These are phyloP conservation scores for Tetradesmus lagerheimii DNA, from an alignment of 139 green algal genomes.

Conservation along the genomic window DNA sequence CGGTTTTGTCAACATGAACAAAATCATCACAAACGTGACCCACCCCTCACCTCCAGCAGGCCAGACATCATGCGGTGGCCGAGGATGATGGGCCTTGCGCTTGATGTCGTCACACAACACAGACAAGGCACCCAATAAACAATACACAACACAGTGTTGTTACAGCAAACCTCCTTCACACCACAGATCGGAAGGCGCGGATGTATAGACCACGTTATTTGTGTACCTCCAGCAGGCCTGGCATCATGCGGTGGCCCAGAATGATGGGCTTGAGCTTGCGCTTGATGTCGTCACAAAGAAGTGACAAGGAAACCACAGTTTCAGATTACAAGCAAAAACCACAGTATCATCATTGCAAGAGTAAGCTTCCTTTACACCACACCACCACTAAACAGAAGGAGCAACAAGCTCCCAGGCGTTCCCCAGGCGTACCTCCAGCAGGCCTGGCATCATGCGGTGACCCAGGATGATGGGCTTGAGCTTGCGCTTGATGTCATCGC, in stretches of 20 bases:
- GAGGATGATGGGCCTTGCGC: constrained; percentile 96
- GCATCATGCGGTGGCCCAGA: constrained; percentile 97
- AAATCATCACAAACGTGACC: no score
- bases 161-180: no score
- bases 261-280: constrained; percentile 98
- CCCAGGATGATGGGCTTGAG: constrained; percentile 98
- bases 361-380: no score
- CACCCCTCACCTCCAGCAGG: constrained; percentile 87
- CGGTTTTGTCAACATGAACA: no score
- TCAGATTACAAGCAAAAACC: no score
- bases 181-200: no score
- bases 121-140: constrained; percentile 87
- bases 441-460: constrained; percentile 95
- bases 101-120: constrained; percentile 90
- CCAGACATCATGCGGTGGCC: constrained; percentile 96
- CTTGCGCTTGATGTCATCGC: constrained; percentile 94
- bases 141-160: no score
- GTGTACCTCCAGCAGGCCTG: constrained; percentile 85
- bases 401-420: no score
- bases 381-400: no score
- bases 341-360: no score
- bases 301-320: constrained; percentile 82
- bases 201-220: no score
- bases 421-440: constrained; percentile 79
- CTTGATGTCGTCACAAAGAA: constrained; percentile 91